A percentile compares a stretch with the other conserved stretches of the same genome.
Evolutionary conservation across 495 filamentous ascomycete genomes (phyloP).

Genomic region (Xylaria telfairii): DNA sequence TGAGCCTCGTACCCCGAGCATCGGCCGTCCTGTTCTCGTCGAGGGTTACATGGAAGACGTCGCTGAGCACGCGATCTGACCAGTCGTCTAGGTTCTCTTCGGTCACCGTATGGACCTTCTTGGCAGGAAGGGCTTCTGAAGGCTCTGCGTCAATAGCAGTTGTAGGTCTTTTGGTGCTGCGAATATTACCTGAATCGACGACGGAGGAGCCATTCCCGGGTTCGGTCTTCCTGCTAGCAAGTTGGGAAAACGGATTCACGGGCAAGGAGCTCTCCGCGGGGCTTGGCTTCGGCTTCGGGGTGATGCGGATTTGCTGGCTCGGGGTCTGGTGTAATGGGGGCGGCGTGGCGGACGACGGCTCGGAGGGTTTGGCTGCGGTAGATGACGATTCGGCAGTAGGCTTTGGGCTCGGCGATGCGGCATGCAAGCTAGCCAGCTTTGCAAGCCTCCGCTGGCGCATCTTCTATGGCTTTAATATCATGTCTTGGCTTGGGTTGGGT

Average conservation of each 20-base stretch:
- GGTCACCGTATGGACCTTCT: constrained; percentile 34
- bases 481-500: not conserved
- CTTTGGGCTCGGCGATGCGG: constrained; percentile 26
- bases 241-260: constrained; percentile 48
- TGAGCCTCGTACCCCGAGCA: constrained; percentile 63
- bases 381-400: constrained; percentile 31
- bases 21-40: constrained; percentile 65
- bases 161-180: constrained; percentile 27
- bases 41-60: constrained; percentile 76
- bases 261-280: constrained; percentile 14
- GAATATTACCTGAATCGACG: constrained; percentile 33
- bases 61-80: constrained; percentile 70
- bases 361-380: constrained; percentile 8
- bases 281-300: constrained; percentile 11
- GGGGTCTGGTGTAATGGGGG: constrained; percentile 10
- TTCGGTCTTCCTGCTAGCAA: constrained; percentile 46
- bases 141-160: constrained; percentile 30
- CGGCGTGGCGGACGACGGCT: constrained; percentile 17
- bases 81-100: constrained; percentile 64
- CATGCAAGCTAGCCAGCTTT: constrained; percentile 55
- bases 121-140: constrained; percentile 27
- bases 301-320: constrained; percentile 21
- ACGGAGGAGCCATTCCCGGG: constrained; percentile 25
- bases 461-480: constrained; percentile 40
- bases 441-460: constrained; percentile 75